phyloP scores from a whole-genome alignment of 2,329 filamentous ascomycete genomes.

The Magnaporthiopsis incrustans region DNA sequence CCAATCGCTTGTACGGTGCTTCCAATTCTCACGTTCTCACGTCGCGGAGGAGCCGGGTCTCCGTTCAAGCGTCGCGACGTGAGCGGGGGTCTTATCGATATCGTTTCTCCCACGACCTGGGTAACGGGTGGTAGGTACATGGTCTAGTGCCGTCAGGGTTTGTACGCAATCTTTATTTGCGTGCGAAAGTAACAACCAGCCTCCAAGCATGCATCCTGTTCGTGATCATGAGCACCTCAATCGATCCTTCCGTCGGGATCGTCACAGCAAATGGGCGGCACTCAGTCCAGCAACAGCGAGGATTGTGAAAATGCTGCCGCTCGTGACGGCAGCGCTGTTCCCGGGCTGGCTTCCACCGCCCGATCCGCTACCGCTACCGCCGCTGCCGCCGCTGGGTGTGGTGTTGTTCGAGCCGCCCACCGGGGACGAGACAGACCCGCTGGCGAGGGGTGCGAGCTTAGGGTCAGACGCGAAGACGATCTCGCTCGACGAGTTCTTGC shows the following conservation, averaged over 20 bases:
- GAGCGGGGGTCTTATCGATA: too few species aligned
- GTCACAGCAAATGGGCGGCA: neutral
- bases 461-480: constrained; percentile 3
- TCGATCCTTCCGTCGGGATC: neutral
- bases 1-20: too few species aligned
- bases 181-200: neutral
- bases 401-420: neutral
- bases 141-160: neutral
- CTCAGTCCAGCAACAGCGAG: neutral
- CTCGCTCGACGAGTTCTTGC: constrained; percentile 3
- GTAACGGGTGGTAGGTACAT: too few species aligned
- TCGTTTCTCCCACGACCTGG: too few species aligned
- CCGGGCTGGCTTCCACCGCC: neutral
- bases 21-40: too few species aligned
- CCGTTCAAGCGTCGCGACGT: too few species aligned
- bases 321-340: neutral
- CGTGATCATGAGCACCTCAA: neutral
- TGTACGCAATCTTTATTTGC: neutral
- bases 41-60: too few species aligned
- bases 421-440: neutral
- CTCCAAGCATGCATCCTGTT: neutral
- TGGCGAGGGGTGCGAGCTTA: neutral
- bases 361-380: neutral
- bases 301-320: neutral
- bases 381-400: neutral